These are phyloP conservation scores for Populus pruinosa DNA, from an alignment of 345 rosid species.

Conservation along the genomic window DNA sequence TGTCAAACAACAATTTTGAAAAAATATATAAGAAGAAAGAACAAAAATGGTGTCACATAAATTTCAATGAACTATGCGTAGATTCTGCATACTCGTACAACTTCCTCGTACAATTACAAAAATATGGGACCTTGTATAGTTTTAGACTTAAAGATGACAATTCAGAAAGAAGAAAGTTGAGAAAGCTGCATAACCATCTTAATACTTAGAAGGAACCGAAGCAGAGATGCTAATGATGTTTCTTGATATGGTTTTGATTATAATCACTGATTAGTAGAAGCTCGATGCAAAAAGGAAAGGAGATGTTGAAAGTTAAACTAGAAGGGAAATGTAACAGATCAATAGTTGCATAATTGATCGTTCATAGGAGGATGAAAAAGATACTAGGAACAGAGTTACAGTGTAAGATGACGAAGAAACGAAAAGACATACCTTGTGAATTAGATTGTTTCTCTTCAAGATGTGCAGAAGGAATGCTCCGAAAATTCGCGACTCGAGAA, in stretches of 20 bases:
- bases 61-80: background rate
- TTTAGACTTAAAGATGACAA: background rate
- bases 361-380: background rate
- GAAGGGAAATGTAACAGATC: background rate
- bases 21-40: too few relatives aligned
- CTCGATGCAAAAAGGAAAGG: background rate
- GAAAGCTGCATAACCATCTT: too few relatives aligned
- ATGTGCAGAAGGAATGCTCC: constrained; percentile 44
- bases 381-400: background rate
- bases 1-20: too few relatives aligned
- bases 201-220: too few relatives aligned
- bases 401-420: background rate
- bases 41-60: too few relatives aligned
- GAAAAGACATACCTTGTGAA: constrained; percentile 43
- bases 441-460: constrained; percentile 52
- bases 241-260: background rate
- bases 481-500: constrained; percentile 45
- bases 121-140: background rate
- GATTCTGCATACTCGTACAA: background rate
- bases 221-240: background rate
- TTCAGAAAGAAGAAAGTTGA: background rate
- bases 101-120: background rate
- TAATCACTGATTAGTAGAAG: background rate
- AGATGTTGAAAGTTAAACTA: background rate
- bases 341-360: background rate